Percentiles rank a stretch among this genome's conserved stretches.
Evolutionary conservation across 768 basidiomycete species (phyloP).

Genomic region (Tylopilus sp.): DNA sequence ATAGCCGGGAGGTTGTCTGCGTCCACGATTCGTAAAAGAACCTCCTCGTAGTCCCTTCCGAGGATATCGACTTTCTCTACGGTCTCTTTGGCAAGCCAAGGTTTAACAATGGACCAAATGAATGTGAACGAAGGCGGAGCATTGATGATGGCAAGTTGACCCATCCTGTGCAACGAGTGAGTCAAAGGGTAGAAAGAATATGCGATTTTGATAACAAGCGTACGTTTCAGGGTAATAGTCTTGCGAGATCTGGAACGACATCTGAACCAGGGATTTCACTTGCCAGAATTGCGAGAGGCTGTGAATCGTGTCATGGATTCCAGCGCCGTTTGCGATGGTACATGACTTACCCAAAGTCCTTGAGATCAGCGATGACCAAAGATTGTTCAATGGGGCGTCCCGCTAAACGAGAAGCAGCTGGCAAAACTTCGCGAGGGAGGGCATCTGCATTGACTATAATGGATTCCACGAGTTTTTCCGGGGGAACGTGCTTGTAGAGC

Average conservation of each 20-base stretch:
- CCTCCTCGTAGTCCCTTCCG: conserved; percentile 54
- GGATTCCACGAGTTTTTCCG: conserved; percentile 60
- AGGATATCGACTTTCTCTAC: conserved; percentile 64
- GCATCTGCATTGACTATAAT: conserved; percentile 65
- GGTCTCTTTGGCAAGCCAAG: conserved; percentile 74
- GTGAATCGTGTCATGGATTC: not conserved
- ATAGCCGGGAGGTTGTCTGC: conserved; percentile 57
- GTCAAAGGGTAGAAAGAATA: not conserved
- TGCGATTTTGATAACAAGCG: conserved; percentile 16
- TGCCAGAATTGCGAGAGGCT: conserved; percentile 75
- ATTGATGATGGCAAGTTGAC: conserved; percentile 66
- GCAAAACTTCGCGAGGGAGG: conserved; percentile 62
- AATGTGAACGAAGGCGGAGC: conserved; percentile 70
- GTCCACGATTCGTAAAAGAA: conserved; percentile 57
- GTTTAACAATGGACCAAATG: conserved; percentile 68
- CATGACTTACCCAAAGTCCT: conserved; percentile 59
- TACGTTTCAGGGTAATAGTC: conserved; percentile 79
- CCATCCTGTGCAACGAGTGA: conserved; percentile 50
- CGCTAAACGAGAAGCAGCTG: conserved; percentile 57
- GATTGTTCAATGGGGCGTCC: conserved; percentile 47
- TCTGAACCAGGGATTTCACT: conserved; percentile 59
- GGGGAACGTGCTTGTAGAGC: conserved; percentile 54
- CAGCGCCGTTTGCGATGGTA: not conserved
- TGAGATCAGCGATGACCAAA: conserved; percentile 67
- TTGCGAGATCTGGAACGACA: conserved; percentile 71